Conservation (phyloP, 2,329 filamentous ascomycete species). For the Exophiala phaeomuriformis region DNA sequence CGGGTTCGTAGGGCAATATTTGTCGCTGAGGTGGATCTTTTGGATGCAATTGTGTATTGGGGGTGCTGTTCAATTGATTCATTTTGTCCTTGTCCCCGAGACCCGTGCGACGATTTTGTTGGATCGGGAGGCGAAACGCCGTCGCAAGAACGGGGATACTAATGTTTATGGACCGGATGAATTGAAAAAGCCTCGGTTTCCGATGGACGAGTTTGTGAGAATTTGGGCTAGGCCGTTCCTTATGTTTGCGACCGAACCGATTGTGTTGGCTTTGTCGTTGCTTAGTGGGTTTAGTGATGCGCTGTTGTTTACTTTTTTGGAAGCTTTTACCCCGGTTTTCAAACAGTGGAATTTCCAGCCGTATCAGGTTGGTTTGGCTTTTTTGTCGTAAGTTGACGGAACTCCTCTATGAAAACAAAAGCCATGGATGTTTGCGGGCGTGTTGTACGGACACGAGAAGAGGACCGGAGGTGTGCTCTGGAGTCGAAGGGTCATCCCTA, state of each 20-base stretch:
- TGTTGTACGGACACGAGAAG: too few species aligned
- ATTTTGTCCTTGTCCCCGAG: conserved; percentile 50
- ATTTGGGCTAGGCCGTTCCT: conserved; percentile 56
- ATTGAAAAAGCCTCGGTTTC: conserved; percentile 50
- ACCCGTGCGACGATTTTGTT: conserved; percentile 53
- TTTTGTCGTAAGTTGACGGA: conserved; percentile 42
- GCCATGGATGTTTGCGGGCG: too few species aligned
- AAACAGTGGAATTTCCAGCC: conserved; percentile 52
- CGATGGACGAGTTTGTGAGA: conserved; percentile 48
- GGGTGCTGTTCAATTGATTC: conserved; percentile 43
- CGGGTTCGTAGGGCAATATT: conserved; percentile 44
- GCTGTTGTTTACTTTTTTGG: conserved; percentile 60
- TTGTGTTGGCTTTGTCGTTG: conserved; percentile 54
- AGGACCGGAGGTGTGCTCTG: too few species aligned
- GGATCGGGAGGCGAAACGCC: conserved; percentile 50
- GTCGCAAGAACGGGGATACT: conserved; percentile 44
- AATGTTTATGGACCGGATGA: conserved; percentile 60
- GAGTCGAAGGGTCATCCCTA: too few species aligned
- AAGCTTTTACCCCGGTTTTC: conserved; percentile 55
- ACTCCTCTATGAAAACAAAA: too few species aligned
- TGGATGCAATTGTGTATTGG: conserved; percentile 57
- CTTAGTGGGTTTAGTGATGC: conserved; percentile 59
- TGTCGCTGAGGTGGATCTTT: conserved; percentile 54
- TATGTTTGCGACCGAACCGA: conserved; percentile 60
- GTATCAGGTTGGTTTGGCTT: conserved; percentile 44